Evolutionary conservation across 2,329 filamentous ascomycete species (phyloP).

Genomic region (Leptosphaerulina australis): DNA sequence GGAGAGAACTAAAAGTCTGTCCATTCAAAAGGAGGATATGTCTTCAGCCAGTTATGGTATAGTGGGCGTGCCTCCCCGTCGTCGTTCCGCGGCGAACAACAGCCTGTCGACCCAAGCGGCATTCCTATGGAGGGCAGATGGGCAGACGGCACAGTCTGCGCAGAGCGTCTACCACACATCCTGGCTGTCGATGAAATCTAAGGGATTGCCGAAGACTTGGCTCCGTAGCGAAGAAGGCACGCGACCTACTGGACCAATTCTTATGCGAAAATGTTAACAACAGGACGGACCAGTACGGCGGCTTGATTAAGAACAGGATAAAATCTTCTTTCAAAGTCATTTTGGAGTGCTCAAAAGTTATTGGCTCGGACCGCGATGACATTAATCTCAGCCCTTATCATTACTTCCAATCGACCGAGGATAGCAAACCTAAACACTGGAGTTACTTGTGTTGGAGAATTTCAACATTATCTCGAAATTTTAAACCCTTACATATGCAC

Average conservation of each 20-base stretch:
- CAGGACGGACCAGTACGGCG: conserved; percentile 59
- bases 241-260: conserved; percentile 59
- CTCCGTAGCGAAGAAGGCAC: conserved; percentile 48
- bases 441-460: conserved; percentile 53
- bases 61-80: conserved; percentile 54
- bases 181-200: conserved; percentile 51
- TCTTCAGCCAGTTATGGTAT: conserved; percentile 55
- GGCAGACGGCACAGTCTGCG: conserved; percentile 47
- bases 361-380: conserved; percentile 42
- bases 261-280: conserved; percentile 57
- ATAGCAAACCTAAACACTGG: conserved; percentile 56
- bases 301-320: conserved; percentile 58
- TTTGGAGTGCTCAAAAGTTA: conserved; percentile 39
- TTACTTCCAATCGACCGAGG: conserved; percentile 50
- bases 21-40: conserved; percentile 58
- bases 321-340: conserved; percentile 64
- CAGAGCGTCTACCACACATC: conserved; percentile 42
- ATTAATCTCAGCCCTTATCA: conserved; percentile 46
- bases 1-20: conserved; percentile 59
- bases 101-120: conserved; percentile 48
- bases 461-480: conserved; percentile 35
- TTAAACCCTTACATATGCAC: conserved; percentile 43
- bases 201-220: conserved; percentile 48
- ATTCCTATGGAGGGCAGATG: conserved; percentile 51
- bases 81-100: conserved; percentile 47